phyloP scores from a whole-genome alignment of 345 rosid genomes.

The Erysimum cheiranthoides region DNA sequence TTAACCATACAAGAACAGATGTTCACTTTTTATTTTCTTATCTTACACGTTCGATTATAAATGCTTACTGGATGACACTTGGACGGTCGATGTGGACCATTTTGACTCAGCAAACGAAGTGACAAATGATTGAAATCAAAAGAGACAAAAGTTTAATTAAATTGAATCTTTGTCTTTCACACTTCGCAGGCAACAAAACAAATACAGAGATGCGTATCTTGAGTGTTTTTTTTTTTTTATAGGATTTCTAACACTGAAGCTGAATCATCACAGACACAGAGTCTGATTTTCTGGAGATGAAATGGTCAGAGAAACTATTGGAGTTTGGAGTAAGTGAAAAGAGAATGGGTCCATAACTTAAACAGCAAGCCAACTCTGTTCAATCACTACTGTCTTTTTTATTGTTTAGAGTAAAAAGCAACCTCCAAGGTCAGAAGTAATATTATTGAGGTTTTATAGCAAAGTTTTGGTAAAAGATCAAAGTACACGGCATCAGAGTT shows the following conservation, averaged over 20 bases:
- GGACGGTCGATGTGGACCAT: constrained; percentile 29
- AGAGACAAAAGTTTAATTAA: constrained; percentile 34
- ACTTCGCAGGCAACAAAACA: background rate
- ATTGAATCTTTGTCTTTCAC: constrained; percentile 8
- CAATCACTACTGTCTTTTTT: constrained; percentile 28
- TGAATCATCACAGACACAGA: constrained; percentile 2
- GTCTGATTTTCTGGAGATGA: constrained; percentile 17
- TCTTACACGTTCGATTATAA: background rate
- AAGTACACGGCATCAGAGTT: constrained; percentile 45
- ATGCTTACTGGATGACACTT: constrained; percentile 26
- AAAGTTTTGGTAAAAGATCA: constrained; percentile 26
- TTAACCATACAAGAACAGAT: constrained; percentile 32
- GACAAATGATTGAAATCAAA: constrained; percentile 46
- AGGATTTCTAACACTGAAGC: constrained; percentile 13
- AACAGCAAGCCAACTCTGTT: constrained; percentile 40
- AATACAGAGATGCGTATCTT: constrained; percentile 21
- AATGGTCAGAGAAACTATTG: constrained; percentile 31
- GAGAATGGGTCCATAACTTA: constrained; percentile 45
- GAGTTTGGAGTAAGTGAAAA: background rate
- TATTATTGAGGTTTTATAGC: constrained; percentile 22
- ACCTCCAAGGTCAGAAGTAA: constrained; percentile 31
- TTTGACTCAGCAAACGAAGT: constrained; percentile 38
- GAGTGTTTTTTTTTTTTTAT: constrained; percentile 17
- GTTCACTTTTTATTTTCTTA: constrained; percentile 25
- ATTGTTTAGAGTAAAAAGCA: constrained; percentile 41